phyloP scores from a whole-genome alignment of 331 rosid genomes.

The Quercus phellos region DNA sequence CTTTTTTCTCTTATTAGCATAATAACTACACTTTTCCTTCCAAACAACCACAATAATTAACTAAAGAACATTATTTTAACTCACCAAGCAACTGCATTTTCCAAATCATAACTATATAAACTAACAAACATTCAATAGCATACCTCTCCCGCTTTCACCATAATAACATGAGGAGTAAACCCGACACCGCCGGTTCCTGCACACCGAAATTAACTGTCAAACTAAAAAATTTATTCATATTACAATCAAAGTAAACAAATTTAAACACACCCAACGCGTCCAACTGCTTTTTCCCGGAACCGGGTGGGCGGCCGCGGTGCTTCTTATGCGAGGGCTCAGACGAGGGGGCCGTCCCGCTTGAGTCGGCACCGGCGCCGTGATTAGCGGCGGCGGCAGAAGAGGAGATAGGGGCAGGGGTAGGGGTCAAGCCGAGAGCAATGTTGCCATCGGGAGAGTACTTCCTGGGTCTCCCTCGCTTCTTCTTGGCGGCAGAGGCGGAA shows the following conservation, averaged over 20 bases:
- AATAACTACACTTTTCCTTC: no score
- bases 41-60: no score
- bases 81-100: not conserved
- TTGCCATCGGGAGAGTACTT: constrained; percentile 70
- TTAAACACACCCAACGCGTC: constrained; percentile 51
- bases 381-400: constrained; percentile 17
- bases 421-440: constrained; percentile 63
- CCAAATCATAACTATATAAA: not conserved
- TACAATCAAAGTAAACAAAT: not conserved
- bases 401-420: constrained; percentile 42
- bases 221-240: not conserved
- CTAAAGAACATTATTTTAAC: no score
- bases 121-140: not conserved
- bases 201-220: constrained; percentile 3
- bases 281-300: constrained; percentile 71
- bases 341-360: constrained; percentile 42
- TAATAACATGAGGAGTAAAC: constrained; percentile 67
- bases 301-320: constrained; percentile 67
- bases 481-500: constrained; percentile 32
- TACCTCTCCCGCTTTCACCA: constrained; percentile 73
- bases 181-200: constrained; percentile 65
- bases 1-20: no score
- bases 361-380: constrained; percentile 32
- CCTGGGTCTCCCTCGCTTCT: constrained; percentile 89
- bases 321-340: constrained; percentile 58